These are phyloP conservation scores for Aaosphaeria pasadenensis DNA, from an alignment of 2,329 filamentous ascomycete species.

Conservation along the genomic window DNA sequence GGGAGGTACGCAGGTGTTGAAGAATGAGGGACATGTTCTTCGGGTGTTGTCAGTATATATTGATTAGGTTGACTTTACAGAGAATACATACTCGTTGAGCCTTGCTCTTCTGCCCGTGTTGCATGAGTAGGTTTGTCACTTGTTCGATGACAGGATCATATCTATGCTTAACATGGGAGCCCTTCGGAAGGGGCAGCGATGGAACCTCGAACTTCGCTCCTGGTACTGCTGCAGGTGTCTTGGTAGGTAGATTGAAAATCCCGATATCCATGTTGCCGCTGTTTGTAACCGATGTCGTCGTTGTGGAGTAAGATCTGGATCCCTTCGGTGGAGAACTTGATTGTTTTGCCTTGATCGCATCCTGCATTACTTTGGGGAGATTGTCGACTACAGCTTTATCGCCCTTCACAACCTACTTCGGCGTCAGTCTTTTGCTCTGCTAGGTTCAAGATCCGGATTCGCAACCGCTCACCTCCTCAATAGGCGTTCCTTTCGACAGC, in stretches of 20 bases:
- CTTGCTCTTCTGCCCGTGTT: constrained; percentile 80
- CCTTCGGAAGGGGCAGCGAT: constrained; percentile 60
- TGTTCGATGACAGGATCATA: constrained; percentile 85
- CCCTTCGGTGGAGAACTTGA: constrained; percentile 35
- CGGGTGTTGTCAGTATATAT: not conserved
- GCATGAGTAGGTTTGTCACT: constrained; percentile 88
- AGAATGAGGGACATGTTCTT: constrained; percentile 85
- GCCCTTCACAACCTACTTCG: constrained; percentile 57
- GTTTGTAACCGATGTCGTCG: constrained; percentile 18
- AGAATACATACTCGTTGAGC: constrained; percentile 72
- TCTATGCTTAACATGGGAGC: constrained; percentile 68
- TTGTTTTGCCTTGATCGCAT: constrained; percentile 53
- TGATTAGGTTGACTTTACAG: not conserved
- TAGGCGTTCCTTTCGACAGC: constrained; percentile 62
- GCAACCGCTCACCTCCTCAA: constrained; percentile 56
- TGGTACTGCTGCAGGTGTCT: constrained; percentile 13
- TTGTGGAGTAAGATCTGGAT: constrained; percentile 58
- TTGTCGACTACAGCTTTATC: constrained; percentile 61
- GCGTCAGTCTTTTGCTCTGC: constrained; percentile 8
- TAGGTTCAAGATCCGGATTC: not conserved
- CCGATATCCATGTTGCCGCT: constrained; percentile 24
- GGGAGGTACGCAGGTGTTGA: constrained; percentile 76
- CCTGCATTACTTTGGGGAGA: constrained; percentile 65
- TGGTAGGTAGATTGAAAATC: constrained; percentile 21
- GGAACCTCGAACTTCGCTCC: constrained; percentile 81